Percentiles rank a stretch among this genome's conserved stretches.
Conservation (phyloP, 305 asterid genomes). For the Stenogyne calaminthoides region DNA sequence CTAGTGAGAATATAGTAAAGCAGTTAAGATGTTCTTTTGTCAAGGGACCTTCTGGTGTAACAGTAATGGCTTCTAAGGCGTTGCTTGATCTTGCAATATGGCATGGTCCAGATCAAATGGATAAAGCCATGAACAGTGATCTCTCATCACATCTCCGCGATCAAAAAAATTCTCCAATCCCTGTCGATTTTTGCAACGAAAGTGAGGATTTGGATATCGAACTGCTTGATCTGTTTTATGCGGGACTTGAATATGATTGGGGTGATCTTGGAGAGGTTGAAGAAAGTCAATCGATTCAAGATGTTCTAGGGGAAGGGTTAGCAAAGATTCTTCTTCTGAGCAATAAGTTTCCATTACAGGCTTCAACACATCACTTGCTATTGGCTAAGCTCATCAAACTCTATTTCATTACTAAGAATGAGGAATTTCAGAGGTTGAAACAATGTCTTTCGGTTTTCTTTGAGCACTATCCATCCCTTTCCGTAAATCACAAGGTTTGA, state of each 20-base stretch:
- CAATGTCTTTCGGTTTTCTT: slow-evolving; percentile 94
- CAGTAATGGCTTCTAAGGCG: slow-evolving; percentile 79
- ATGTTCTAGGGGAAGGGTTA: slow-evolving; percentile 82
- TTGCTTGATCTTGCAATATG: slow-evolving; percentile 92
- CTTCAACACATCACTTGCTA: slow-evolving; percentile 57
- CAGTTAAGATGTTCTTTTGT: slow-evolving; percentile 72
- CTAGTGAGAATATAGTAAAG: slow-evolving; percentile 63
- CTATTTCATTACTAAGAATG: slow-evolving; percentile 61
- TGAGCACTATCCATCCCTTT: slow-evolving; percentile 94
- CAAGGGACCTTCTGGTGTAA: slow-evolving; percentile 56
- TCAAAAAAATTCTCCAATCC: slow-evolving; percentile 36
- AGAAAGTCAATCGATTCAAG: slow-evolving; percentile 65
- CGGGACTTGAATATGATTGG: slow-evolving; percentile 63
- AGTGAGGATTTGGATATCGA: slow-evolving; percentile 59
- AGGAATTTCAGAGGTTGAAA: slow-evolving; percentile 76
- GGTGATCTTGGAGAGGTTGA: slow-evolving; percentile 56
- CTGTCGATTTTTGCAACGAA: slow-evolving; percentile 46
- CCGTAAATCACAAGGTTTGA: slow-evolving; percentile 77
- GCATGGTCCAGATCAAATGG: slow-evolving; percentile 90
- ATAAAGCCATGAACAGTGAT: slow-evolving; percentile 65
- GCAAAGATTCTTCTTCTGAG: slow-evolving; percentile 90
- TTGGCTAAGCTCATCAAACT: slow-evolving; percentile 72
- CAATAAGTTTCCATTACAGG: slow-evolving; percentile 55
- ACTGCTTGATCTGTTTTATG: slow-evolving; percentile 70
- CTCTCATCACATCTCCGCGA: slow-evolving; percentile 53